Conservation (phyloP, 352 stramenopile species). For the Globisporangium paroecandrum region DNA sequence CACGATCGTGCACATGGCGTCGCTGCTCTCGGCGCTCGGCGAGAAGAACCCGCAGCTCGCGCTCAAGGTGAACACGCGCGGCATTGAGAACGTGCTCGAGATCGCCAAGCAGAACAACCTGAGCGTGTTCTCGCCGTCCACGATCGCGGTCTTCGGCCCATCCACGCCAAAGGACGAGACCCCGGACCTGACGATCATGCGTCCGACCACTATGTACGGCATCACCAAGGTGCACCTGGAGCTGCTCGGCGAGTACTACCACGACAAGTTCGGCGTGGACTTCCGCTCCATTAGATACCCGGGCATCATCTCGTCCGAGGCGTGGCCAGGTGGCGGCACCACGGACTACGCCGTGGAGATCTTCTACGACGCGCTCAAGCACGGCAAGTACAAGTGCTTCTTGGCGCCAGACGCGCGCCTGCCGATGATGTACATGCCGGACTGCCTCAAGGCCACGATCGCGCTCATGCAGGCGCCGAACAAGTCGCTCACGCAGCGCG, state of each 20-base stretch:
- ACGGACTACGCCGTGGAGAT: slow-evolving; percentile 93
- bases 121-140: slow-evolving; percentile 87
- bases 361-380: slow-evolving; percentile 89
- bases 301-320: slow-evolving; percentile 88
- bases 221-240: slow-evolving; percentile 92
- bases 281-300: slow-evolving; percentile 91
- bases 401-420: slow-evolving; percentile 70
- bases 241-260: slow-evolving; percentile 91
- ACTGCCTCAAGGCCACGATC: slow-evolving; percentile 87
- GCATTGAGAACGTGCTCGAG: slow-evolving; percentile 90
- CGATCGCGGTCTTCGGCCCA: slow-evolving; percentile 89
- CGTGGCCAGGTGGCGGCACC: slow-evolving; percentile 77
- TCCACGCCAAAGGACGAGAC: slow-evolving; percentile 82
- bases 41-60: slow-evolving; percentile 89
- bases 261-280: slow-evolving; percentile 89
- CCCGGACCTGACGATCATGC: slow-evolving; percentile 88
- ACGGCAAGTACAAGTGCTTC: slow-evolving; percentile 89
- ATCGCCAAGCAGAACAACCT: slow-evolving; percentile 86
- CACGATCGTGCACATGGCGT: slow-evolving; percentile 90
- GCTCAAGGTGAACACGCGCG: slow-evolving; percentile 86
- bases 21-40: slow-evolving; percentile 85
- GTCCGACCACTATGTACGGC: slow-evolving; percentile 90
- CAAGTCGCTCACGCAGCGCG: slow-evolving; percentile 72
- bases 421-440: slow-evolving; percentile 95
- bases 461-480: slow-evolving; percentile 73